Base-by-base conservation (phyloP, 768 basidiomycete species). In the Amanita pseudoporphyria region DNA sequence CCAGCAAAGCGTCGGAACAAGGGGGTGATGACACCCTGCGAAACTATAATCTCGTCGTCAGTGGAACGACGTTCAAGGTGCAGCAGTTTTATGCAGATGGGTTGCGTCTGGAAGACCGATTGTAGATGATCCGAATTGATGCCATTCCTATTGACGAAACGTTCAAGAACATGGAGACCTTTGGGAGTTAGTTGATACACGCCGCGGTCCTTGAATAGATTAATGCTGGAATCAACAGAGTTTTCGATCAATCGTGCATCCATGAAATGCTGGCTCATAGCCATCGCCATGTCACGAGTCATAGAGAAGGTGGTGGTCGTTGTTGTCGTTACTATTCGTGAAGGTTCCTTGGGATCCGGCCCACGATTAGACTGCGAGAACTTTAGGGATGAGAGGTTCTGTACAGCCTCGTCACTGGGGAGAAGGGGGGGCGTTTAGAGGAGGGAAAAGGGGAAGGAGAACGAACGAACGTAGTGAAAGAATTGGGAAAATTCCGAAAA, bases 181-280 rank as follows among this genome's bases (percentile, higher is more conserved):
- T 99, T 99, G 13, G 96, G 90, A 10, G 96, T 98, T 62, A 96
- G 77, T 60, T 84, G 78, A 69, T 93, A 99, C 52, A 97, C 86
- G 53, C 95, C 95, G 47, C 96, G 86, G 59, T 99, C 96, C 71
- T 97, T 97, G 84, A 99, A 99, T 35, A 88, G 76, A 58, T 85
- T 84, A 13, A 87, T 86, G 19, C 77, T 74, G 30, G 86, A 85
- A 68, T 99, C 96, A 14, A 89, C 81, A 13, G 92, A 95, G 63
- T 97, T 97, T 69, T 97, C 94, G 56, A 98, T 93, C 54, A 98
- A 76, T 56, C 93, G 89, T 51, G 96, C 93, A 57, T 98, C 96
- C 91, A 99, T 96, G 63, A 98, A 98, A 64, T 98, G 93, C 68
- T 99, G 96, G 70, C 91, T 89, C 85, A 99, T 98, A 30, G 91